Evolutionary conservation across 2,329 filamentous ascomycete genomes (phyloP).

Genomic region (Paracamarosporium sp.): DNA sequence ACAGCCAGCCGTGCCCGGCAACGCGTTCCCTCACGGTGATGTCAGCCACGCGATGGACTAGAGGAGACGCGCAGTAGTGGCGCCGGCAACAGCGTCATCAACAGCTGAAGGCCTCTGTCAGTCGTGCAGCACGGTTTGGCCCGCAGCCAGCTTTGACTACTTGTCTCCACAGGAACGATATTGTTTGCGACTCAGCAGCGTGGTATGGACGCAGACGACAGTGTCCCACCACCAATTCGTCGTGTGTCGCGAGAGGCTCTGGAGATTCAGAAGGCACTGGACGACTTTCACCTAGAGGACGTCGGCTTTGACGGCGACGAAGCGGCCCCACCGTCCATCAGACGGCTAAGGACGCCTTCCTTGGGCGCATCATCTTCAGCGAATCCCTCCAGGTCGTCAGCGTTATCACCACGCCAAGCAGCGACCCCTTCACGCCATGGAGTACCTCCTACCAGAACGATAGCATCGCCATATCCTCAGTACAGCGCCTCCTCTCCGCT

Average conservation of each 20-base stretch:
- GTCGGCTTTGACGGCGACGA: constrained; percentile 22
- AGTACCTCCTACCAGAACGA: not conserved
- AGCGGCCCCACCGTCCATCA: constrained; percentile 17
- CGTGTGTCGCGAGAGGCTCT: constrained; percentile 13
- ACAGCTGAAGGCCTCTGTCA: not conserved
- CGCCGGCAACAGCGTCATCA: constrained; percentile 9
- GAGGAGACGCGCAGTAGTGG: not conserved
- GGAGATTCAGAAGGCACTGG: constrained; percentile 19
- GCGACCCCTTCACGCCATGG: not conserved
- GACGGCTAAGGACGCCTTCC: not conserved
- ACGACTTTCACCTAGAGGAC: constrained; percentile 16
- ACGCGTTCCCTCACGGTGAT: not conserved
- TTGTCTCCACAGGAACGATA: not conserved
- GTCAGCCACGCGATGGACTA: constrained; percentile 6
- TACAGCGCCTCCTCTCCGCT: not conserved
- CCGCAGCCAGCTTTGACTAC: not conserved
- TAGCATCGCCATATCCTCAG: not conserved
- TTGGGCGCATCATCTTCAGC: not conserved
- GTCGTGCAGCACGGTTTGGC: too few relatives aligned
- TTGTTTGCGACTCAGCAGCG: not conserved
- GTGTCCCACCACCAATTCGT: constrained; percentile 21
- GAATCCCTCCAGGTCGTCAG: not conserved
- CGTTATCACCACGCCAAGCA: not conserved
- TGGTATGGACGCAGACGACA: constrained; percentile 17
- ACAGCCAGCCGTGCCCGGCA: not conserved